phyloP scores from a whole-genome alignment of 805 yeast species.

The Candida oleophila region DNA sequence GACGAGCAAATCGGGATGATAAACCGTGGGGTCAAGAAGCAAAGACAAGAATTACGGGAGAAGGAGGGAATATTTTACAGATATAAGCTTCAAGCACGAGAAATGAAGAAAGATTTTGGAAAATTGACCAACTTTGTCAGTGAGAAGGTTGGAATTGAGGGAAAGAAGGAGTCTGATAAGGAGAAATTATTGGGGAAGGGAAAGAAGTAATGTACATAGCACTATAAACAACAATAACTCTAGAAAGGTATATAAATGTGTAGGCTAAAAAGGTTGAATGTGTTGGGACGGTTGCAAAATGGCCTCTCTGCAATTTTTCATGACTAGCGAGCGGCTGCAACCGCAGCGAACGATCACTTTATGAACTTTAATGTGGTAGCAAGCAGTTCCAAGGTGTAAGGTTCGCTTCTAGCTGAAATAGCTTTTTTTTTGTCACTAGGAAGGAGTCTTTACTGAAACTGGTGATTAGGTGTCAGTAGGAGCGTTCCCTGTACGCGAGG shows the following conservation, averaged over 20 bases:
- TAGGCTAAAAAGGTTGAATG: neutral
- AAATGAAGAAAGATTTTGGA: constrained; percentile 27
- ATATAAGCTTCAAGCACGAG: constrained; percentile 42
- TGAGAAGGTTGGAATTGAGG: constrained; percentile 1
- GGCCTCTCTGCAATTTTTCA: too few relatives aligned
- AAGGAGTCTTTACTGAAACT: too few relatives aligned
- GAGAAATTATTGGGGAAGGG: constrained; percentile 6
- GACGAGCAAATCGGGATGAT: constrained; percentile 56
- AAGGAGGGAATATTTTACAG: constrained; percentile 64
- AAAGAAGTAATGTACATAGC: neutral
- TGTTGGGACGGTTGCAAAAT: neutral
- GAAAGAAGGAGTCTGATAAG: neutral
- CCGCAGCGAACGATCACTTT: too few relatives aligned
- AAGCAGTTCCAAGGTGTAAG: too few relatives aligned
- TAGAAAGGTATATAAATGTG: neutral
- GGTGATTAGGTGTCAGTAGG: too few relatives aligned
- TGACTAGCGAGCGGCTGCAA: too few relatives aligned
- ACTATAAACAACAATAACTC: neutral
- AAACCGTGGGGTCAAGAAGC: constrained; percentile 45
- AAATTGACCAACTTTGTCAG: constrained; percentile 22
- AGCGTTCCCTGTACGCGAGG: too few relatives aligned
- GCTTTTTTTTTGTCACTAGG: too few relatives aligned
- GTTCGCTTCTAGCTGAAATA: too few relatives aligned
- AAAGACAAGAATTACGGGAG: constrained; percentile 48
- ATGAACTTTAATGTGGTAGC: too few relatives aligned